Evolutionary conservation across 139 green algal species (phyloP).

Genomic region (Eudorina sp.): DNA sequence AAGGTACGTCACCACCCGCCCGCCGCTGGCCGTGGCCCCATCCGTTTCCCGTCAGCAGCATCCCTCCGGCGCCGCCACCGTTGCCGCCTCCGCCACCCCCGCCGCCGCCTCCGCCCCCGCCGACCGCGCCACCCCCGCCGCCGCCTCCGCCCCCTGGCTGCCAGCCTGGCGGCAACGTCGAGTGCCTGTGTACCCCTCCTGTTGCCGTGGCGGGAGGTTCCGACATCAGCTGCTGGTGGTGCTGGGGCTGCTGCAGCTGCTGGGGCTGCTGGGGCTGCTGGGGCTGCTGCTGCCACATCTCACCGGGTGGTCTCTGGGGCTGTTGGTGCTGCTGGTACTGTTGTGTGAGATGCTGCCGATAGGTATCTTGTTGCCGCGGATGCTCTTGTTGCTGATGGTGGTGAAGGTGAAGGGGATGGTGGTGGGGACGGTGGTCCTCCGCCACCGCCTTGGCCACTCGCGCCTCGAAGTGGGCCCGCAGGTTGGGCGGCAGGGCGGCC

Average conservation of each 20-base stretch:
- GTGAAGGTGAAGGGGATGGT: too few species aligned
- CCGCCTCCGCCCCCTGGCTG: neutral
- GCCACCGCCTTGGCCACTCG: neutral
- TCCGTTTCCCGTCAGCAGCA: neutral
- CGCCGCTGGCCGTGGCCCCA: neutral
- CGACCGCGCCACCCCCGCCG: neutral
- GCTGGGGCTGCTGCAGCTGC: neutral
- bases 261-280: neutral
- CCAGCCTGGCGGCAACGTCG: neutral
- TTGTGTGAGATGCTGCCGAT: neutral
- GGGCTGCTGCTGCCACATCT: neutral
- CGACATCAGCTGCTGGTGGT: constrained; percentile 1
- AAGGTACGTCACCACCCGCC: neutral
- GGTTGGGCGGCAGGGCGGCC: neutral
- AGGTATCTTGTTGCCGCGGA: neutral
- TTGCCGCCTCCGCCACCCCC: neutral
- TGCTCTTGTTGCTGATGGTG: neutral
- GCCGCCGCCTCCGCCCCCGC: neutral
- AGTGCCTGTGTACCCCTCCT: neutral
- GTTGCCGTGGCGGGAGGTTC: constrained; percentile 5
- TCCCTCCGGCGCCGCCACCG: neutral
- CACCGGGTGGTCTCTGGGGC: neutral
- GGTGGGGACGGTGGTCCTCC: too few species aligned
- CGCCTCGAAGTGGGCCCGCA: constrained; percentile 12
- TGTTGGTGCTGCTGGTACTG: neutral